Conservation (phyloP, 2,329 filamentous ascomycete genomes). For the Epichloe amarillans region DNA sequence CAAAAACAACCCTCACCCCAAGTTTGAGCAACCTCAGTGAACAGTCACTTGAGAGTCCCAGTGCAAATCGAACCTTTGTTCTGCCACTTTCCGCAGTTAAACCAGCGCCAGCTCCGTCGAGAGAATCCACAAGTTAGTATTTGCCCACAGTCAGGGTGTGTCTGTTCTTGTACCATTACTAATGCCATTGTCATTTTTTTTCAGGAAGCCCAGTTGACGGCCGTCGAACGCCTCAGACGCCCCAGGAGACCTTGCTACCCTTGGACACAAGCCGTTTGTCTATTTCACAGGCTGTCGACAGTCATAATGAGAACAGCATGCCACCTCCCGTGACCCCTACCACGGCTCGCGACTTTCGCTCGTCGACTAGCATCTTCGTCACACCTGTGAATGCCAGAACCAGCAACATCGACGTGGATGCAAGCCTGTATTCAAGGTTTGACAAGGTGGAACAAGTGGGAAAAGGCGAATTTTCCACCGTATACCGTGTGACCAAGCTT, state of each 20-base stretch:
- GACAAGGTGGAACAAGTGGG: constrained; percentile 69
- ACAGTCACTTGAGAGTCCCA: constrained; percentile 32
- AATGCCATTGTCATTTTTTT: background rate
- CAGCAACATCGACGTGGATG: constrained; percentile 59
- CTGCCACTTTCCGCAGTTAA: constrained; percentile 29
- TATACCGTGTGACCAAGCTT: constrained; percentile 59
- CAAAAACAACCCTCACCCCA: constrained; percentile 49
- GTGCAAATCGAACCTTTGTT: constrained; percentile 30
- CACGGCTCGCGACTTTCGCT: constrained; percentile 34
- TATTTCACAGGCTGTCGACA: constrained; percentile 50
- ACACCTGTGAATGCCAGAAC: constrained; percentile 57
- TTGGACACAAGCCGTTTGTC: constrained; percentile 73
- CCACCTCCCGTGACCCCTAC: constrained; percentile 70
- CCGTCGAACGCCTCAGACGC: constrained; percentile 60
- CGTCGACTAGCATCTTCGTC: constrained; percentile 43
- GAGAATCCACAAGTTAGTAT: constrained; percentile 33
- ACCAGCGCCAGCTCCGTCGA: constrained; percentile 12
- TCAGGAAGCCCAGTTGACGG: constrained; percentile 49
- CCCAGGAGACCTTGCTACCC: constrained; percentile 58
- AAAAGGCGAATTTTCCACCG: constrained; percentile 83
- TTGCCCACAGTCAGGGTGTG: background rate
- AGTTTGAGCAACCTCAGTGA: constrained; percentile 27
- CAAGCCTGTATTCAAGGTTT: constrained; percentile 61
- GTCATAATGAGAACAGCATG: constrained; percentile 21
- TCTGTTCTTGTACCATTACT: constrained; percentile 6